Evolutionary conservation across 768 basidiomycete species (phyloP).

Genomic region (Strobilomyces confusus): DNA sequence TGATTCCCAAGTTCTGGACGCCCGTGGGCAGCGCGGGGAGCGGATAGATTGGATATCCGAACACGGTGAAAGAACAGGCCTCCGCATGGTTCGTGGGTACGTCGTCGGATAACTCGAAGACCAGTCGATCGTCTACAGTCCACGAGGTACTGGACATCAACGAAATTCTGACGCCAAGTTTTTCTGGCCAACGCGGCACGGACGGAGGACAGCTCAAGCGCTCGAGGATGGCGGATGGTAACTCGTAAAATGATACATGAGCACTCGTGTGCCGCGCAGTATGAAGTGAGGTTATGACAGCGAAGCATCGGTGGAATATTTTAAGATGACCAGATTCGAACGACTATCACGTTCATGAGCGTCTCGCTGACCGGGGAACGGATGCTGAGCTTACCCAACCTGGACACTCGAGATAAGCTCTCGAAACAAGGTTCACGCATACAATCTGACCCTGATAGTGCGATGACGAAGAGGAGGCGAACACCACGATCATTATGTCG

Average conservation of each 20-base stretch:
- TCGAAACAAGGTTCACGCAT: constrained; percentile 19
- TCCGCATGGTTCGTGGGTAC: background rate
- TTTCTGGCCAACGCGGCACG: constrained; percentile 16
- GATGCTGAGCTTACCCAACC: constrained; percentile 14
- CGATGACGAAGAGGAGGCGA: constrained; percentile 6
- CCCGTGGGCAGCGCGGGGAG: background rate
- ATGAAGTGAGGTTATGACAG: constrained; percentile 1
- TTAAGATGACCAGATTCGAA: constrained; percentile 14
- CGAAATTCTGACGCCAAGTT: constrained; percentile 1
- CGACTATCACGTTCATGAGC: constrained; percentile 9
- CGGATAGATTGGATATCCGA: constrained; percentile 8
- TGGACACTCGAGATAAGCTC: constrained; percentile 11
- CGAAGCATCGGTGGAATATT: constrained; percentile 10
- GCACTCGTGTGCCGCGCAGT: constrained; percentile 1
- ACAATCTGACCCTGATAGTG: constrained; percentile 11
- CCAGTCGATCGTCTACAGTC: constrained; percentile 3
- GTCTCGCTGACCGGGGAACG: background rate
- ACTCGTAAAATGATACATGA: constrained; percentile 11
- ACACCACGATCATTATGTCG: constrained; percentile 17
- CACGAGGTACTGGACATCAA: constrained; percentile 14
- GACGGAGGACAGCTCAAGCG: background rate
- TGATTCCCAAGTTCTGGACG: background rate
- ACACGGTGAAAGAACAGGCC: constrained; percentile 11
- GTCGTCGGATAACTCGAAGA: constrained; percentile 17
- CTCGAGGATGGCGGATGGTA: constrained; percentile 14